A percentile compares a stretch with the other conserved stretches of the same genome.
Conservation (phyloP, 1,284 basidiomycete genomes). For the Sporisorium exsertum region DNA sequence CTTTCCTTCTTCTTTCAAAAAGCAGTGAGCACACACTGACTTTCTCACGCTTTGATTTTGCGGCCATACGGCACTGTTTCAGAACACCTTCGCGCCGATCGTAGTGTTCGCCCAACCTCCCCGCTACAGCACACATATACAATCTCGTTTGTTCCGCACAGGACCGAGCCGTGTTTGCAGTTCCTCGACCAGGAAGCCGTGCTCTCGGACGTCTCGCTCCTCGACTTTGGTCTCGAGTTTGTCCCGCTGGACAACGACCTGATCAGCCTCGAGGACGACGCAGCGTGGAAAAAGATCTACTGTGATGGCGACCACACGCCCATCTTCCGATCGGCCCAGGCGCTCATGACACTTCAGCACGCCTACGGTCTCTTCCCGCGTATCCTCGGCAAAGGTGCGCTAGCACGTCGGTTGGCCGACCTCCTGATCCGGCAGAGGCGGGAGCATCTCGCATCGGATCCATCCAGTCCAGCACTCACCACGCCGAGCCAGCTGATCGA, state of each 20-base stretch:
- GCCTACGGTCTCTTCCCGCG: constrained; percentile 91
- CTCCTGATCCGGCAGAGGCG: constrained; percentile 77
- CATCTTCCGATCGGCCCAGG: constrained; percentile 88
- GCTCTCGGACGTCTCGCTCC: constrained; percentile 46
- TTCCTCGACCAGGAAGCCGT: constrained; percentile 49
- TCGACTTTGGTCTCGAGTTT: constrained; percentile 88
- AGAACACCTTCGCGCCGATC: constrained; percentile 81
- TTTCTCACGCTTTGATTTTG: not conserved
- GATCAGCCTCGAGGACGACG: constrained; percentile 62
- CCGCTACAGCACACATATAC: constrained; percentile 81
- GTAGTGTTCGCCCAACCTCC: constrained; percentile 44
- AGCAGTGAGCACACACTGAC: constrained; percentile 6
- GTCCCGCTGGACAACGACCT: constrained; percentile 88
- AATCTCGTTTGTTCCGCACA: constrained; percentile 87
- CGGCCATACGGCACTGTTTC: constrained; percentile 6
- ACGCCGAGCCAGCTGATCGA: constrained; percentile 75
- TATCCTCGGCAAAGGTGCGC: constrained; percentile 92
- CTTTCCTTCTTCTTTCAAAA: constrained; percentile 4
- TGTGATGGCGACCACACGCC: constrained; percentile 94
- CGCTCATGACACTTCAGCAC: constrained; percentile 85
- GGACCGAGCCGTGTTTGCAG: constrained; percentile 79
- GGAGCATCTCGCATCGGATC: constrained; percentile 69
- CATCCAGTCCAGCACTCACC: constrained; percentile 58
- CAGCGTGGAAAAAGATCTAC: constrained; percentile 51
- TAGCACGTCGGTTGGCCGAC: constrained; percentile 79